Evolutionary conservation across 2,329 filamentous ascomycete species (phyloP), one percentile per base, ranked within the genome.

Genomic region (Diaporthe sp.): DNA sequence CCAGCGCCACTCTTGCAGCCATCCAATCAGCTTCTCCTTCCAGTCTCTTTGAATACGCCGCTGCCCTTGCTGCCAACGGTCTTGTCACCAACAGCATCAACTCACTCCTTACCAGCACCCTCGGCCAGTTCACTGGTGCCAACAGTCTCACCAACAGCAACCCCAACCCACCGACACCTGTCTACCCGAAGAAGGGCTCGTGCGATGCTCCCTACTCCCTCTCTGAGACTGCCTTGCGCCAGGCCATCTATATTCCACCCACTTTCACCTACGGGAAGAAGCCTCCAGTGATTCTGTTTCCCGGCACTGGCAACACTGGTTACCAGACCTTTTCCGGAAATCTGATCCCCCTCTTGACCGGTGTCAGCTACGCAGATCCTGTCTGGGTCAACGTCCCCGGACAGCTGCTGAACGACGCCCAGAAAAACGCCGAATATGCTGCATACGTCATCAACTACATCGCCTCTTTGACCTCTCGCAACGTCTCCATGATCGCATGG

Each of bases 371-470:
- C 71, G 86, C 83, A 22, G 87, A 90, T 76, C 85, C 87, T 0
- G 85, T 90, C 25, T 91, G 88, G 86, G 81, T 91, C 28, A 91
- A 91, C 77, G 83, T 91, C 19, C 88, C 89, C 0, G 81, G 81
- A 1, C 82, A 83, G 52, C 82, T 87, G 50, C 82, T 89, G 13
- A 80, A 77, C 30, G 88, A 91, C 74, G 84, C 83, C 0, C 89
- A 90, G 77, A 76, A 81, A 38, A 90, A 88, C 77, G 81, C 87
- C 6, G 89, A 91, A 79, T 90, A 88, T 77, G 85, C 89, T 52
- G 87, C 88, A 4, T 90, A 91, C 79, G 88, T 89, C 7, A 87
- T 91, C 75, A 89, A 91, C 81, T 91, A 91, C 80, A 84, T 90
- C 74, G 76, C 79, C 22, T 40, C 33, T 12, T 2, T 69, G 33